phyloP scores from a whole-genome alignment of 331 rosid species.

The Arachis monticola region DNA sequence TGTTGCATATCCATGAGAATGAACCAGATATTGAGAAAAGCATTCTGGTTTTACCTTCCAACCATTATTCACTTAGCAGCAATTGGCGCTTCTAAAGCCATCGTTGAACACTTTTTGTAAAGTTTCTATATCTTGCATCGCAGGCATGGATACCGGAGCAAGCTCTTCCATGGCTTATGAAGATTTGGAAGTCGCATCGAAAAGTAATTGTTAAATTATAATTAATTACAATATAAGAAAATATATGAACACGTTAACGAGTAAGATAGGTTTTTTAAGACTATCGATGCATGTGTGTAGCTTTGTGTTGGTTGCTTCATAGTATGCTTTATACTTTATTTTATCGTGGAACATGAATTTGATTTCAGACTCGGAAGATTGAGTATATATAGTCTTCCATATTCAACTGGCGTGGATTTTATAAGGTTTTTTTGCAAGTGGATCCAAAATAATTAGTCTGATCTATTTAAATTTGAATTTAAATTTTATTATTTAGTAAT shows the following conservation, averaged over 20 bases:
- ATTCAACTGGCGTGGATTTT: too few species aligned
- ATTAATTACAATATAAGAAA: too few species aligned
- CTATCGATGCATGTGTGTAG: not conserved
- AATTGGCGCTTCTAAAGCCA: conserved; percentile 78
- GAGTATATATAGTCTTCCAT: too few species aligned
- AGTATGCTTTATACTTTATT: not conserved
- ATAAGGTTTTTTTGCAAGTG: too few species aligned
- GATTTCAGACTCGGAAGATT: too few species aligned
- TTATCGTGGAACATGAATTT: not conserved
- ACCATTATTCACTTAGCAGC: conserved; percentile 76
- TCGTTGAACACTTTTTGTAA: too few species aligned
- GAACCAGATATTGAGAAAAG: conserved; percentile 89
- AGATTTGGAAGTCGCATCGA: conserved; percentile 80
- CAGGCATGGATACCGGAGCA: too few species aligned
- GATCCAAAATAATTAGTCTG: too few species aligned
- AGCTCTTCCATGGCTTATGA: too few species aligned
- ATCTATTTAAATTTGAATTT: too few species aligned
- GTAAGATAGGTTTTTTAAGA: not conserved
- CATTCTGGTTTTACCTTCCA: conserved; percentile 90
- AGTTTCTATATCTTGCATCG: too few species aligned
- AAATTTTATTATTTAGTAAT: too few species aligned
- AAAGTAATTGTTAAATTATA: conserved; percentile 51
- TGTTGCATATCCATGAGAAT: conserved; percentile 71
- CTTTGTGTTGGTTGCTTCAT: conserved; percentile 2
- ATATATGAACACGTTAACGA: conserved; percentile 25